Evolutionary conservation across 805 yeast species (phyloP), one percentile per base, ranked within the genome.

Genomic region (Candida vaughaniae): DNA sequence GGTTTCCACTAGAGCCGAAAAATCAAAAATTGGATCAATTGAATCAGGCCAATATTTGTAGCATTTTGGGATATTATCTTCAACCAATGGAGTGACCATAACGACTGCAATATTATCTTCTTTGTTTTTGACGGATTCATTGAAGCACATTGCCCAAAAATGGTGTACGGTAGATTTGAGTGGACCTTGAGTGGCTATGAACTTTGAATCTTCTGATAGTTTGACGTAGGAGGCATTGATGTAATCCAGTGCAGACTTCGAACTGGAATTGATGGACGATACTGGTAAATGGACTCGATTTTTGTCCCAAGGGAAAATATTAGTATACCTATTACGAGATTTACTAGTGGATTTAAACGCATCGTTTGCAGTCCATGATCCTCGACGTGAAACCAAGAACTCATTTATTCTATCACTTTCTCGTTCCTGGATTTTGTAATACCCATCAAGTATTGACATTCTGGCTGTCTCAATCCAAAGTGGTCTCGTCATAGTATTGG

Each of bases 141-240:
- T 36, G 39, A 47, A 66, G 25, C 69, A 63, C 74, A 68, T 68
- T 25, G 68, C 58, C 80, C 80, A 75, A 47, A 76, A 76, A 32
- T 68, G 69, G 27, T 56, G 61, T 11, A 53, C 48, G 1, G 79
- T 74, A 11, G 38, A 31, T 0, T 41, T 32, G n/a, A 67, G 52
- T 2, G 80, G 80, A 2, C 91, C 95, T 51, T 85, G 95, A 2
- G 84, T 68, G 0, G 88, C 85, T 22, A 85, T 80, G 53, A 80
- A 84, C n/a, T 43, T 46, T 5, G 35, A 16, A 23, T 38, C 41
- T 7, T 42, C 31, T 10, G 19, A 12, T 48, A 59, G 28, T 2
- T 38, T 29, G 16, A 66, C 52, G 35, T 55, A 51, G 17, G 70
- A 64, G 8, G 74, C 74, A 45, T 68, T 68, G 25, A 65, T 63